Percentiles rank a stretch among this genome's conserved stretches.
Conservation (phyloP, 176 grass and related monocot species). For the Musa acuminata region DNA sequence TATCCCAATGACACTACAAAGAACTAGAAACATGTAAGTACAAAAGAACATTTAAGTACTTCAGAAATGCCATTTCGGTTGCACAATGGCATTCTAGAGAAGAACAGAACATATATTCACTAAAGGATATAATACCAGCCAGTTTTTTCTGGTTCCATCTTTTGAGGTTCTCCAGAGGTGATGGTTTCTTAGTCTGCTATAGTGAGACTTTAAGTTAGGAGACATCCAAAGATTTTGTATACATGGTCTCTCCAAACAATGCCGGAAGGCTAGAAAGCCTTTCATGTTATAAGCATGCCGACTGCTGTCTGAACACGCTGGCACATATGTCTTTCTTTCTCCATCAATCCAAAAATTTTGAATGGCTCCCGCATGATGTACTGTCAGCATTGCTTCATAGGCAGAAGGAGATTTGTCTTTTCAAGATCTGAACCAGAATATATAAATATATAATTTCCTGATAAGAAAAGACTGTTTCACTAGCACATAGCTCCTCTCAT, state of each 20-base stretch:
- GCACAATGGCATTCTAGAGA: background rate
- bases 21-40: constrained; percentile 6
- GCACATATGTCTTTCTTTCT: constrained; percentile 23
- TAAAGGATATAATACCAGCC: constrained; percentile 34
- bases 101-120: constrained; percentile 1
- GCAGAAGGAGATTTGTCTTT: background rate
- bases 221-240: constrained; percentile 31
- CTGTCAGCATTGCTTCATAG: constrained; percentile 40
- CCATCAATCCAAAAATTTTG: constrained; percentile 22
- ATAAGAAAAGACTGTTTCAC: constrained; percentile 5
- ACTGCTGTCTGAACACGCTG: background rate
- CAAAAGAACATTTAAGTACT: constrained; percentile 1
- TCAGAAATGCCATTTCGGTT: background rate
- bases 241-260: constrained; percentile 34
- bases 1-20: constrained; percentile 65
- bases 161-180: constrained; percentile 43
- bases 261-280: constrained; percentile 22
- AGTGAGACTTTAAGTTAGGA: constrained; percentile 36
- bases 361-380: constrained; percentile 24
- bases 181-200: constrained; percentile 35
- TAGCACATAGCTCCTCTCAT: background rate
- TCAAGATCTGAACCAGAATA: background rate
- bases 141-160: constrained; percentile 48
- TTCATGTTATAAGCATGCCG: constrained; percentile 13
- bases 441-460: background rate